Evolutionary conservation across 2,329 filamentous ascomycete species (phyloP).

Genomic region (Diaporthe sp.): DNA sequence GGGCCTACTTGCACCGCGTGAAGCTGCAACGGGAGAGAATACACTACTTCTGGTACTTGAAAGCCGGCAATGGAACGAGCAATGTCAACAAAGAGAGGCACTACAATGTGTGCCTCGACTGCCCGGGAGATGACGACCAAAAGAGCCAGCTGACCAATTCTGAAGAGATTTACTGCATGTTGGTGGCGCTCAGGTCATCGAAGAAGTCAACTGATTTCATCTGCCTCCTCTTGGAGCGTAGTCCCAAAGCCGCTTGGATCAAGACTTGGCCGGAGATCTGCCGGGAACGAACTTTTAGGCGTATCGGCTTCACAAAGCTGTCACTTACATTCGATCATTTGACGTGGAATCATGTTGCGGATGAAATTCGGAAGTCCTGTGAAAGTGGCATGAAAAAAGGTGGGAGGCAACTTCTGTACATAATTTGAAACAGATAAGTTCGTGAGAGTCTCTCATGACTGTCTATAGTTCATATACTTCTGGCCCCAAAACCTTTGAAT

Average conservation of each 20-base stretch:
- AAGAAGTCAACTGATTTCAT: slow-evolving; percentile 2
- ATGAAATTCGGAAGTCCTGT: not conserved
- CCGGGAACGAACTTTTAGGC: not conserved
- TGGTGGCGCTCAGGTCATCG: not conserved
- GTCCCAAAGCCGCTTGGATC: not conserved
- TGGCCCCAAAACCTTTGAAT: too few relatives aligned
- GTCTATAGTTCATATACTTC: too few relatives aligned
- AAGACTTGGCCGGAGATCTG: not conserved
- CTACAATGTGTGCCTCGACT: slow-evolving; percentile 18
- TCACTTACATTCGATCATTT: not conserved
- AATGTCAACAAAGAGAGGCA: not conserved
- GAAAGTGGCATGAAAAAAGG: not conserved
- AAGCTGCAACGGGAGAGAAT: not conserved
- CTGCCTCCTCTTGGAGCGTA: slow-evolving; percentile 9
- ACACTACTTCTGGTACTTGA: slow-evolving; percentile 6
- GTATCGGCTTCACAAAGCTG: not conserved
- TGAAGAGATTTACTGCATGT: not conserved
- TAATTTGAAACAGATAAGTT: not conserved
- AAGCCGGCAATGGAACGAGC: not conserved
- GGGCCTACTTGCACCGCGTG: not conserved
- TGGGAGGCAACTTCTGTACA: not conserved
- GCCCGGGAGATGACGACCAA: slow-evolving; percentile 14
- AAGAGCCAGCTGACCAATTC: not conserved
- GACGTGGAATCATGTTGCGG: not conserved
- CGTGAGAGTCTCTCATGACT: not conserved